Evolutionary conservation across 2,329 filamentous ascomycete genomes (phyloP), one percentile per base, ranked within the genome.

Genomic region (Neofusicoccum ribis): DNA sequence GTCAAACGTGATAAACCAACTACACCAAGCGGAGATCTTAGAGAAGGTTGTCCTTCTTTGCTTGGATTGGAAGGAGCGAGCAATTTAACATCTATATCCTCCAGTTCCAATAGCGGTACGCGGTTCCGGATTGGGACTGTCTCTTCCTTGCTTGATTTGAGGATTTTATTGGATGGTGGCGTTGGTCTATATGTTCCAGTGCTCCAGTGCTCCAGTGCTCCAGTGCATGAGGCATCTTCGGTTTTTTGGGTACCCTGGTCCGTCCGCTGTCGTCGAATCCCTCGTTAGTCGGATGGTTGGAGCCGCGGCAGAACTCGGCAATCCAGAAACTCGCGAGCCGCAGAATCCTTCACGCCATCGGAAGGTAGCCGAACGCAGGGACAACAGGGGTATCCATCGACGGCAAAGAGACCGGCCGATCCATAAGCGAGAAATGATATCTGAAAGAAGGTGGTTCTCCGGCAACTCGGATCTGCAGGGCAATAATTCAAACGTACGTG

Each of bases 1-100:
- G n/a, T n/a, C 52, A 15, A 56, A 56, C 52, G 37, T 56, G 52
- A 56, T 60, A 34, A 59, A 60, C 56, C 56, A 60, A 60, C 56
- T 60, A 47, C 56, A 60, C 27, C 27, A 31, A 31, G 27, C 27
- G 27, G 27, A 31, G 27, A 31, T 31, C 27, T 3, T 20, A 31
- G 27, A 31, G 27, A 31, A 31, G 27, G 27, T 31, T 31, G 7
- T 31, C 27, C 27, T 31, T 31, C 27, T 31, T 31, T 31, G 27
- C 27, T 31, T 31, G 27, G 27, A 31, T 31, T 31, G 7, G 27
- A 31, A 7, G 27, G 4, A 7, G 4, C 7, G 27, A 5, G 7
- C 27, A 31, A 31, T 5, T 31, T 31, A 1, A 5, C 1, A 4
- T 31, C 7, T 31, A 31, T 31, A 7, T 23, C n/a, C n/a, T n/a